A percentile compares a stretch with the other conserved stretches of the same genome.
Conservation (phyloP, 1,139 yeast species). For the Suhomyces yuchorum region DNA sequence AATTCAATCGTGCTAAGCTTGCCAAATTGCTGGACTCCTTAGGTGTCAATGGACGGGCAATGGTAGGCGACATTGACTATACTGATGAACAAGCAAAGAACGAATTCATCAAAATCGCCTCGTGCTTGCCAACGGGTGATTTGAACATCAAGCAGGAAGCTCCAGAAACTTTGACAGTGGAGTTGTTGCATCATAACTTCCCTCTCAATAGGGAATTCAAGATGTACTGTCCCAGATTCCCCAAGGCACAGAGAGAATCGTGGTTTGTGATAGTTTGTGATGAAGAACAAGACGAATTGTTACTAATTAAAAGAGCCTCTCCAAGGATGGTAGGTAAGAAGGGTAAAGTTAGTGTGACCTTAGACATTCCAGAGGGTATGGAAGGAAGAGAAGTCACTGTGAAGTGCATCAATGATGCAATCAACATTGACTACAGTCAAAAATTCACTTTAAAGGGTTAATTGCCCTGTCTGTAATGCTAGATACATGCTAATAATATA, state of each 20-base stretch:
- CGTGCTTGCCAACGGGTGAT: conserved; percentile 52
- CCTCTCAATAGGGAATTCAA: conserved; percentile 62
- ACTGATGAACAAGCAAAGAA: conserved; percentile 25
- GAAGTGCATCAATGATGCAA: conserved; percentile 64
- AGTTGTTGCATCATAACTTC: conserved; percentile 53
- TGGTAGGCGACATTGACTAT: conserved; percentile 29
- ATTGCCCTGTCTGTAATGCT: neutral
- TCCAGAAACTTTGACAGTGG: conserved; percentile 41
- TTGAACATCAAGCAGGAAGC: conserved; percentile 36
- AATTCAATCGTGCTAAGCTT: conserved; percentile 29
- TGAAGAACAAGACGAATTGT: conserved; percentile 46
- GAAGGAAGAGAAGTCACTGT: conserved; percentile 48
- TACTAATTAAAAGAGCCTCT: conserved; percentile 66
- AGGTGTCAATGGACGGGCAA: conserved; percentile 32
- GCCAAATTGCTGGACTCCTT: conserved; percentile 36
- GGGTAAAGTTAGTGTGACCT: conserved; percentile 44
- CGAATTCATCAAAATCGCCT: conserved; percentile 46
- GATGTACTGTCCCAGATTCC: conserved; percentile 78
- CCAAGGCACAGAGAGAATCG: conserved; percentile 88
- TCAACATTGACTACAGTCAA: conserved; percentile 49
- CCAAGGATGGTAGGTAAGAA: conserved; percentile 52
- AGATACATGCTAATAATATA: conserved; percentile 15
- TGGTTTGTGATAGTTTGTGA: conserved; percentile 81
- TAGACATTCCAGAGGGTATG: conserved; percentile 54
- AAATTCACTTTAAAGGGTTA: conserved; percentile 17